Percentiles rank a stretch among this genome's conserved stretches.
Evolutionary conservation across 2,329 filamentous ascomycete species (phyloP).

Genomic region (Endoconidiophora laricicola): DNA sequence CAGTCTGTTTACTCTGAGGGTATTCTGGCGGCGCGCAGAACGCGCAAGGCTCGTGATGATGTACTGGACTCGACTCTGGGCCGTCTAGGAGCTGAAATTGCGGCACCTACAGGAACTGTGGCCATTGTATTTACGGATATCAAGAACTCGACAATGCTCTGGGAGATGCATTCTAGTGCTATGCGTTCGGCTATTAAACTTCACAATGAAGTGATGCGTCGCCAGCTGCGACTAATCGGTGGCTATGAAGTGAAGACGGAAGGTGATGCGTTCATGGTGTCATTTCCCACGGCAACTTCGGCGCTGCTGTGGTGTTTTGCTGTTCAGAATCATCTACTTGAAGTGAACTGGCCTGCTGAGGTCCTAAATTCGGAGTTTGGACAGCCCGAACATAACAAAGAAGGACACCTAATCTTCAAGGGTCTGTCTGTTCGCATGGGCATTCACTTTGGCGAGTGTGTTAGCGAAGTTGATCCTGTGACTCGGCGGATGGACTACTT

Average conservation of each 20-base stretch:
- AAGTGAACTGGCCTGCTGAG: conserved; percentile 85
- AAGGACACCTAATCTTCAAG: conserved; percentile 79
- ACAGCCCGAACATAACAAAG: conserved; percentile 65
- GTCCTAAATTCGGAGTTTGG: conserved; percentile 76
- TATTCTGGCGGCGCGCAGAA: conserved; percentile 43
- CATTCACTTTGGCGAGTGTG: conserved; percentile 85
- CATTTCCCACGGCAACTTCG: conserved; percentile 88
- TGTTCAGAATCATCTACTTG: conserved; percentile 72
- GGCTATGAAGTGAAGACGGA: conserved; percentile 99
- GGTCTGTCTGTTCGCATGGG: conserved; percentile 95
- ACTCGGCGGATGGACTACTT: conserved; percentile 99
- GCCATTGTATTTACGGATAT: conserved; percentile 97
- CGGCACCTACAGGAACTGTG: conserved; percentile 77
- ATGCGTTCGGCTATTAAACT: conserved; percentile 96
- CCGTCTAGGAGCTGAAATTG: conserved; percentile 75
- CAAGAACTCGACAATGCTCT: conserved; percentile 90
- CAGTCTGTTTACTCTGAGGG: conserved; percentile 55
- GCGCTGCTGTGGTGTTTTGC: conserved; percentile 93
- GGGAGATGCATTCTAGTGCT: conserved; percentile 86
- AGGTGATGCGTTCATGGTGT: conserved; percentile 99
- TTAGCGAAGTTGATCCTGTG: conserved; percentile 89
- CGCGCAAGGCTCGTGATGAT: conserved; percentile 44
- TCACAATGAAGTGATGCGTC: conserved; percentile 92
- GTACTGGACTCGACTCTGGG: conserved; percentile 76
- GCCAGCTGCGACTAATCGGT: conserved; percentile 81